Conservation (phyloP, 2,329 filamentous ascomycete genomes). For the Periconia digitata region DNA sequence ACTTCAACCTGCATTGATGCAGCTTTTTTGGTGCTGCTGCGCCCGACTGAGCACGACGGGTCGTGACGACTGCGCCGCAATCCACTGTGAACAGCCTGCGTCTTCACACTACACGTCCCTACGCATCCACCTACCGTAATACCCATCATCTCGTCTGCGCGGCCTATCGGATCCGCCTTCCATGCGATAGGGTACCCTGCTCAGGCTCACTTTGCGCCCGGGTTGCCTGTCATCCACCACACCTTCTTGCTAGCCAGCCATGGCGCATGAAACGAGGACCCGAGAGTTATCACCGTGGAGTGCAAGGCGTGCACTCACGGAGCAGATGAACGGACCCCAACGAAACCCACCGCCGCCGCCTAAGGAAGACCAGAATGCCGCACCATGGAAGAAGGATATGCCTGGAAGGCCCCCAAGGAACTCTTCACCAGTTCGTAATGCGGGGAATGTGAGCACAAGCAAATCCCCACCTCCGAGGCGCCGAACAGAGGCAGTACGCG, state of each 20-base stretch:
- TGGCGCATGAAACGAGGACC: conserved; percentile 6
- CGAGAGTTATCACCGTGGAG: conserved; percentile 38
- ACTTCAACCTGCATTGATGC: no score
- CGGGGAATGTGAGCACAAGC: background rate
- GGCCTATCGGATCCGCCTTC: background rate
- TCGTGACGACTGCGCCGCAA: conserved; percentile 6
- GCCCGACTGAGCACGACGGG: no score
- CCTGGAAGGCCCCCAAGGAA: background rate
- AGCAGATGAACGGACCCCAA: conserved; percentile 17
- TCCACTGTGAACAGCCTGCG: conserved; percentile 7
- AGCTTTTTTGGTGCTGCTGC: no score
- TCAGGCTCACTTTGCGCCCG: background rate
- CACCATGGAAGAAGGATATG: conserved; percentile 7
- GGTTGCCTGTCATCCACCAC: background rate
- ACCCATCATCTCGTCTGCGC: no score
- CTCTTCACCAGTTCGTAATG: background rate
- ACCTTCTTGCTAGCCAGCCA: background rate
- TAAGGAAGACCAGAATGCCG: conserved; percentile 16
- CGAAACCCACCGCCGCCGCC: conserved; percentile 11
- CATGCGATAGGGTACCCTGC: background rate
- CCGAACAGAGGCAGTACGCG: background rate
- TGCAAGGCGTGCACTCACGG: conserved; percentile 31
- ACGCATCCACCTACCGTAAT: no score
- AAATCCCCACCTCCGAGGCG: background rate
- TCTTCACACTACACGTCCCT: background rate